Conservation (phyloP, 768 basidiomycete species). For the Trametes maxima region DNA sequence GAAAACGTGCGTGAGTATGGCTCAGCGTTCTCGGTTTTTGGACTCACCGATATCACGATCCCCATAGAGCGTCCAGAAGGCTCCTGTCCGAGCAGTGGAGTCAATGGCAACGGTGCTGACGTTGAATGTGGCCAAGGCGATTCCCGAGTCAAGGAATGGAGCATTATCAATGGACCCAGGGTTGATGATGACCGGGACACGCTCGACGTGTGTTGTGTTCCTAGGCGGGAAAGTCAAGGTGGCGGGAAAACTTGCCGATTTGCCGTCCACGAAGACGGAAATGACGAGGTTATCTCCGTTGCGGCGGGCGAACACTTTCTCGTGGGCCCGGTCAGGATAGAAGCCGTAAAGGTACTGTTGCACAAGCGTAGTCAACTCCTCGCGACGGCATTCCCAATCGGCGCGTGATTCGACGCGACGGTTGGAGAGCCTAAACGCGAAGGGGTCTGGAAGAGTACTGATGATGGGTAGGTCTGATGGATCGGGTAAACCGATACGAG, state of each 20-base stretch:
- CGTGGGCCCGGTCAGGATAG: slow-evolving; percentile 9
- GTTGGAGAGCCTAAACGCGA: slow-evolving; percentile 14
- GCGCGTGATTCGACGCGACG: slow-evolving; percentile 7
- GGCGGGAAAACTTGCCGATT: slow-evolving; percentile 3
- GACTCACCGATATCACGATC: slow-evolving; percentile 13
- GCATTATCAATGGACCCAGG: slow-evolving; percentile 1
- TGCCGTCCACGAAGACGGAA: background rate
- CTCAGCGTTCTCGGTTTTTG: background rate
- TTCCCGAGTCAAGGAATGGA: slow-evolving; percentile 13
- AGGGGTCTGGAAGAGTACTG: slow-evolving; percentile 8
- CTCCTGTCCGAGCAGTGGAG: slow-evolving; percentile 5
- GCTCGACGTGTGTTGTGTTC: background rate
- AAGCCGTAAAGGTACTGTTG: slow-evolving; percentile 15
- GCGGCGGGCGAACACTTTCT: slow-evolving; percentile 3
- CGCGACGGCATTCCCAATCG: slow-evolving; percentile 17
- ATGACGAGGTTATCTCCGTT: slow-evolving; percentile 5
- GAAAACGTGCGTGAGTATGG: background rate
- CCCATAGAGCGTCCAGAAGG: slow-evolving; percentile 9
- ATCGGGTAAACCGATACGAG: background rate
- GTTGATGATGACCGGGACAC: slow-evolving; percentile 7
- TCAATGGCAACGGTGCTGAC: slow-evolving; percentile 6
- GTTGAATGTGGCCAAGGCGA: slow-evolving; percentile 8
- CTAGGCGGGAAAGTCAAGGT: slow-evolving; percentile 4
- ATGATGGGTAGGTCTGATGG: slow-evolving; percentile 14
- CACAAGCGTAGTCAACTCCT: slow-evolving; percentile 5